phyloP scores from a whole-genome alignment of 148 eudicot species.

The Rhododendron henanense region DNA sequence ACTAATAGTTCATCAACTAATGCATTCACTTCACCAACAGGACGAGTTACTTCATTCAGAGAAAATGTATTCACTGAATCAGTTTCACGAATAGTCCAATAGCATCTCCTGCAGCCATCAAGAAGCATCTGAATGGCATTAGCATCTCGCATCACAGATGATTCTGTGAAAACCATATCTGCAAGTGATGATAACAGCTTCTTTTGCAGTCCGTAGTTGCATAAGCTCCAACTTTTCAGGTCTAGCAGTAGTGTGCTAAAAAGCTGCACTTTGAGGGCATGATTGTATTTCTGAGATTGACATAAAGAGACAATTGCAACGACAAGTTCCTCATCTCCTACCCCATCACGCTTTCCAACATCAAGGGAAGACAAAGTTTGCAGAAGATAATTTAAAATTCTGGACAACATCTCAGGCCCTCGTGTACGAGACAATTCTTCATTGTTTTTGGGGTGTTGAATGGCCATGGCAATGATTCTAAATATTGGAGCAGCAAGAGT shows the following conservation, averaged over 20 bases:
- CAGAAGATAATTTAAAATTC: conserved; percentile 75
- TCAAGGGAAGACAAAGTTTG: conserved; percentile 71
- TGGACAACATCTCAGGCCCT: conserved; percentile 89
- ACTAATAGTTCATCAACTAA: conserved; percentile 94
- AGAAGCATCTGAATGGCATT: conserved; percentile 98
- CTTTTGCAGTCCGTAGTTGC: conserved; percentile 96
- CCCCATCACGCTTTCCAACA: conserved; percentile 60
- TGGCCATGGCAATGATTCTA: conserved; percentile 84
- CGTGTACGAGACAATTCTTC: conserved; percentile 75
- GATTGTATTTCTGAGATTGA: conserved; percentile 85
- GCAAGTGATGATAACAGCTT: conserved; percentile 96
- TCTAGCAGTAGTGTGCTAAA: conserved; percentile 89
- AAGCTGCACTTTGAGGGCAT: conserved; percentile 87
- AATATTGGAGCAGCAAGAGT: conserved; percentile 91
- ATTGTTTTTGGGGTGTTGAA: conserved; percentile 84
- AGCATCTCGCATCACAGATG: conserved; percentile 96
- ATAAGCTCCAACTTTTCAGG: conserved; percentile 88
- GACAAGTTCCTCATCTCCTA: conserved; percentile 89
- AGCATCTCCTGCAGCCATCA: conserved; percentile 97
- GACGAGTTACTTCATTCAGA: conserved; percentile 52
- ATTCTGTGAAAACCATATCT: conserved; percentile 95
- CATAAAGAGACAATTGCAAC: conserved; percentile 88
- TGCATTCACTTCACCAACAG: conserved; percentile 95
- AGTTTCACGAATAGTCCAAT: conserved; percentile 79
- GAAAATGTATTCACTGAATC: conserved; percentile 86